These are phyloP conservation scores for Beverwykella pulmonaria DNA, from an alignment of 495 filamentous ascomycete genomes.

Conservation along the genomic window DNA sequence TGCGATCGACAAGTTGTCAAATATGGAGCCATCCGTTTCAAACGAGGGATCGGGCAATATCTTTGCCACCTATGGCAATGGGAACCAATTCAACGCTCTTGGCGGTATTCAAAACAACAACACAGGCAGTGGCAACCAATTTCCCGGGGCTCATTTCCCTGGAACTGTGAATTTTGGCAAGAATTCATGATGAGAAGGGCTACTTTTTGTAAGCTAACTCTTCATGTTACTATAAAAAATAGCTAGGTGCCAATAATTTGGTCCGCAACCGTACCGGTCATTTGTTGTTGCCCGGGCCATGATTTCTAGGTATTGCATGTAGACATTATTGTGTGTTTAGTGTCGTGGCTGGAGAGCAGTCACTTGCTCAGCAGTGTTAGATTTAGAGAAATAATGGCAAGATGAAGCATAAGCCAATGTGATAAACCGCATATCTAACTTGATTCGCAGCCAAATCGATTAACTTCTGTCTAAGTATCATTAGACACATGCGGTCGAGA, in stretches of 20 bases:
- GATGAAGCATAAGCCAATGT: neutral
- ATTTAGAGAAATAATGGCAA: neutral
- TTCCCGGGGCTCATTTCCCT: neutral
- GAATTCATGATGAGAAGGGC: neutral
- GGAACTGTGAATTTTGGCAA: neutral
- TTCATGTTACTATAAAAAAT: too few relatives aligned
- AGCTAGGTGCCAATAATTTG: too few relatives aligned
- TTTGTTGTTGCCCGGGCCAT: too few relatives aligned
- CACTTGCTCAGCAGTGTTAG: neutral
- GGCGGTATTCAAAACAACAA: neutral
- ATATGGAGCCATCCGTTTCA: neutral
- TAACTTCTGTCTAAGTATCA: neutral
- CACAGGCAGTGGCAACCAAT: constrained; percentile 2
- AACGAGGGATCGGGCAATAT: neutral
- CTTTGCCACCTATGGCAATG: neutral
- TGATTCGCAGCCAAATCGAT: neutral
- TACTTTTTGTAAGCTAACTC: neutral
- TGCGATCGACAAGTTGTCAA: constrained; percentile 4
- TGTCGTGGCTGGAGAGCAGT: neutral
- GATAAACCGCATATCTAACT: neutral
- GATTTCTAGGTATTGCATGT: neutral
- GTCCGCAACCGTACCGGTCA: too few relatives aligned
- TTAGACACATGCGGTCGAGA: neutral
- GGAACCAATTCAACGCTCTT: neutral
- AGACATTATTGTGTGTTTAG: constrained; percentile 1